Conservation (phyloP, 192 early-diverging fungal species). For the Pilaira anomala region DNA sequence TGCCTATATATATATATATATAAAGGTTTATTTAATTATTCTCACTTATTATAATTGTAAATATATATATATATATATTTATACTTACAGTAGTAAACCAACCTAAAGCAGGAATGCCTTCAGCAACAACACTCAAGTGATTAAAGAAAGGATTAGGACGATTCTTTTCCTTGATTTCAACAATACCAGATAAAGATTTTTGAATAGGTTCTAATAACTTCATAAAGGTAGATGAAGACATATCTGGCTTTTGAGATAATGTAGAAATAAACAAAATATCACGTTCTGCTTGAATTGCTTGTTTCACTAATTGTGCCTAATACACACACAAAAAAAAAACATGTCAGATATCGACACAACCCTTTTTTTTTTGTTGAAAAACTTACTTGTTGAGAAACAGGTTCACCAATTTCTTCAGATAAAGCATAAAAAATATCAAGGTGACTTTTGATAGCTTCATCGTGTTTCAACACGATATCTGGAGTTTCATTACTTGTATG, state of each 20-base stretch:
- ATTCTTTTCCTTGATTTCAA: conserved; percentile 75
- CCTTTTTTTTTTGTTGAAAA: neutral
- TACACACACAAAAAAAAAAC: conserved; percentile 2
- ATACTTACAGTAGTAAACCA: conserved; percentile 81
- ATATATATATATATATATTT: neutral
- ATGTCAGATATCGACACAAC: neutral
- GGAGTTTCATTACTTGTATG: conserved; percentile 39
- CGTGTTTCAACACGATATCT: conserved; percentile 51
- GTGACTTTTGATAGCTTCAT: conserved; percentile 45
- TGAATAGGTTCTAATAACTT: conserved; percentile 70
- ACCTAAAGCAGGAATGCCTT: conserved; percentile 86
- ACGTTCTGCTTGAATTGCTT: conserved; percentile 67
- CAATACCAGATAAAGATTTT: conserved; percentile 59
- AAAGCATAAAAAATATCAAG: conserved; percentile 47
- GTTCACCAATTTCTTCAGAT: conserved; percentile 49
- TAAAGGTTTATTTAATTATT: neutral
- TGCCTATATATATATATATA: conserved; percentile 50
- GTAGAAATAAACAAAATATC: conserved; percentile 74
- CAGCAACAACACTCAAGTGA: conserved; percentile 82
- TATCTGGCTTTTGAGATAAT: conserved; percentile 71
- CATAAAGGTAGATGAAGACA: conserved; percentile 52
- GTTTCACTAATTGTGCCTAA: conserved; percentile 57
- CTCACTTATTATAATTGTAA: too few relatives aligned
- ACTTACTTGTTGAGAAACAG: conserved; percentile 55
- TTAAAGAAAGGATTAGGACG: conserved; percentile 69